Evolutionary conservation across 805 yeast species (phyloP).

Genomic region (Yamadazyma sp.): DNA sequence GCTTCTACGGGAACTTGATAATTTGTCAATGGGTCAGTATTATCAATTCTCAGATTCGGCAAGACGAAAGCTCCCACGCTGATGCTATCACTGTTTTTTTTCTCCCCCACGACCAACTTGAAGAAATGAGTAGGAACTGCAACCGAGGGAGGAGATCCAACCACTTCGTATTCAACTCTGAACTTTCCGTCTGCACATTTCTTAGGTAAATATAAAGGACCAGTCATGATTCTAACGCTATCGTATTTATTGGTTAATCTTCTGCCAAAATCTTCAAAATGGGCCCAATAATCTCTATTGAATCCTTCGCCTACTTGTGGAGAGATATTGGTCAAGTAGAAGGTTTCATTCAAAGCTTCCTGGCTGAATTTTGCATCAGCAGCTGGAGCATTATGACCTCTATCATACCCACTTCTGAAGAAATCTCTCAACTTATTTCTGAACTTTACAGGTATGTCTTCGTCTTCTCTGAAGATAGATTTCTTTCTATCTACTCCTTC

Average conservation of each 20-base stretch:
- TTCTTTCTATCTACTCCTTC: slow-evolving; percentile 71
- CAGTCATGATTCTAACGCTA: slow-evolving; percentile 85
- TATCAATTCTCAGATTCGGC: slow-evolving; percentile 82
- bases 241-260: slow-evolving; percentile 69
- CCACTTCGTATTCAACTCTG: slow-evolving; percentile 83
- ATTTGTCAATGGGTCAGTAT: slow-evolving; percentile 63
- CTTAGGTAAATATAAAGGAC: slow-evolving; percentile 88
- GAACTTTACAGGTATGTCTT: slow-evolving; percentile 69
- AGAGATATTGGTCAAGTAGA: slow-evolving; percentile 82
- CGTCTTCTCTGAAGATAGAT: slow-evolving; percentile 86
- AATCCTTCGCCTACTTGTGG: slow-evolving; percentile 99
- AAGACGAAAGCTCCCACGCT: slow-evolving; percentile 91
- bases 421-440: slow-evolving; percentile 80
- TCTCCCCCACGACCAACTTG: slow-evolving; percentile 86
- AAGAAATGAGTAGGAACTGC: slow-evolving; percentile 98
- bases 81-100: slow-evolving; percentile 39
- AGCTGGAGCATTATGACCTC: slow-evolving; percentile 98
- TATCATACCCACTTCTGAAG: slow-evolving; percentile 92
- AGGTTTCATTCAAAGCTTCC: slow-evolving; percentile 92
- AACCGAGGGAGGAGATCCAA: slow-evolving; percentile 93
- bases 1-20: slow-evolving; percentile 92
- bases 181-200: slow-evolving; percentile 79
- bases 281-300: slow-evolving; percentile 97
- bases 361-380: slow-evolving; percentile 94
- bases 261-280: slow-evolving; percentile 85